These are phyloP conservation scores for Cystobasidiaceae sp. DNA, from an alignment of 1,284 basidiomycete genomes.

Conservation along the genomic window DNA sequence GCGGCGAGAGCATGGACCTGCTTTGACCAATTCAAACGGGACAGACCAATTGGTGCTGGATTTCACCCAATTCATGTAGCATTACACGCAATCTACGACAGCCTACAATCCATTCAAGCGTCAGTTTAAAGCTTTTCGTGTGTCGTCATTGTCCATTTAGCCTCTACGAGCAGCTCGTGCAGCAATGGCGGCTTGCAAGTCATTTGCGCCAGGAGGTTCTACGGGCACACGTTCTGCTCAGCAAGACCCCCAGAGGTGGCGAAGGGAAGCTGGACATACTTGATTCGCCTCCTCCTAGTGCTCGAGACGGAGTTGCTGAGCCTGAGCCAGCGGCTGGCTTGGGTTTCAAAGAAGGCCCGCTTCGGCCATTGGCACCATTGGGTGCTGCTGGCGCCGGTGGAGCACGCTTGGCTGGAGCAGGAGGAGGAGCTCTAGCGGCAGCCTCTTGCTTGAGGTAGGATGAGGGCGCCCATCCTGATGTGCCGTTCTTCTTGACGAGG, in stretches of 20 bases:
- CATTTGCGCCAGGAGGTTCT: slow-evolving; percentile 13
- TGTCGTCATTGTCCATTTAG: not conserved
- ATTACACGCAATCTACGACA: too few relatives aligned
- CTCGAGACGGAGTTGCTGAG: too few relatives aligned
- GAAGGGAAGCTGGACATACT: too few relatives aligned
- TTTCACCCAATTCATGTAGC: too few relatives aligned
- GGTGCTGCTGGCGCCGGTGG: slow-evolving; percentile 30
- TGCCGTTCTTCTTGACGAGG: slow-evolving; percentile 78
- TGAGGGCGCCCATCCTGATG: slow-evolving; percentile 91
- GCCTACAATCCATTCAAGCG: too few relatives aligned
- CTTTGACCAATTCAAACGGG: too few relatives aligned
- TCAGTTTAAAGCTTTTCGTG: not conserved
- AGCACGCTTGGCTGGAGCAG: slow-evolving; percentile 30
- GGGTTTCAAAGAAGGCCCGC: slow-evolving; percentile 18
- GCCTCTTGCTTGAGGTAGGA: slow-evolving; percentile 50
- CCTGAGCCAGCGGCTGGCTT: too few relatives aligned
- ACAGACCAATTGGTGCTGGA: too few relatives aligned
- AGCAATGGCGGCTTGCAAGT: slow-evolving; percentile 12
- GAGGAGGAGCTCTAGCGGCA: slow-evolving; percentile 12
- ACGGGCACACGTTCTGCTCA: too few relatives aligned
- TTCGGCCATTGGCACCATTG: not conserved
- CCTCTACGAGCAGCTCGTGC: not conserved
- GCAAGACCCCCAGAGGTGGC: too few relatives aligned
- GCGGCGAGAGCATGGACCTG: slow-evolving; percentile 10
- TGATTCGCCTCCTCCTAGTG: too few relatives aligned